Evolutionary conservation across 768 basidiomycete species (phyloP).

Genomic region (Kwoniella sp.): DNA sequence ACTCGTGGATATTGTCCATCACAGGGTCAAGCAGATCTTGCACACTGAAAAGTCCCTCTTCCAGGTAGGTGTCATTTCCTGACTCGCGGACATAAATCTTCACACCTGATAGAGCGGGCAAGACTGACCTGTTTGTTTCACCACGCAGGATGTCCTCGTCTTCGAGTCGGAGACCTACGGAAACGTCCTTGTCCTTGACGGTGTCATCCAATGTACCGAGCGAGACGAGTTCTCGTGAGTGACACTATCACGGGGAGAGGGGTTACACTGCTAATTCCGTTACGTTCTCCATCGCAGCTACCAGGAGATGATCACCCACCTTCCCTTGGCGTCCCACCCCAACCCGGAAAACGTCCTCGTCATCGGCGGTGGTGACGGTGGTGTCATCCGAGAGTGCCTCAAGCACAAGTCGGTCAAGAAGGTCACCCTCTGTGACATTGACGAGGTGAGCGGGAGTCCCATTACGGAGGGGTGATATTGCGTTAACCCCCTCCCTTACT

Average conservation of each 20-base stretch:
- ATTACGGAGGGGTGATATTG: neutral
- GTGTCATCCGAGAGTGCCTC: conserved; percentile 94
- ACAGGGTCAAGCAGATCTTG: conserved; percentile 81
- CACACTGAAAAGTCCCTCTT: conserved; percentile 90
- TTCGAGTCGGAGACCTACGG: conserved; percentile 95
- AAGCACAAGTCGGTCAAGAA: conserved; percentile 88
- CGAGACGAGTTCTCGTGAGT: conserved; percentile 90
- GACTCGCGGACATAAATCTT: too few species aligned
- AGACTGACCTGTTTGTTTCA: conserved; percentile 7
- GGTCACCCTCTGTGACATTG: conserved; percentile 96
- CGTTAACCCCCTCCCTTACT: neutral
- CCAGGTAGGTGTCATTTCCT: conserved; percentile 60
- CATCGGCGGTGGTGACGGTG: conserved; percentile 97
- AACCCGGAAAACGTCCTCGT: conserved; percentile 95
- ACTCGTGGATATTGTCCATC: neutral
- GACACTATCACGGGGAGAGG: too few species aligned
- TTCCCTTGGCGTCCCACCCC: conserved; percentile 94
- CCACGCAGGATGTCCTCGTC: conserved; percentile 76
- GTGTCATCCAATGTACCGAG: conserved; percentile 95
- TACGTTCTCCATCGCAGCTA: conserved; percentile 64
- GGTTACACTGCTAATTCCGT: neutral
- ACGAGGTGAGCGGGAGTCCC: conserved; percentile 66
- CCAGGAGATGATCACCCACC: conserved; percentile 98
- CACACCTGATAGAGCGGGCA: neutral
- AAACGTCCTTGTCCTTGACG: conserved; percentile 94